Evolutionary conservation across 2,329 filamentous ascomycete species (phyloP).

Genomic region (Tolypocladium tundrense): DNA sequence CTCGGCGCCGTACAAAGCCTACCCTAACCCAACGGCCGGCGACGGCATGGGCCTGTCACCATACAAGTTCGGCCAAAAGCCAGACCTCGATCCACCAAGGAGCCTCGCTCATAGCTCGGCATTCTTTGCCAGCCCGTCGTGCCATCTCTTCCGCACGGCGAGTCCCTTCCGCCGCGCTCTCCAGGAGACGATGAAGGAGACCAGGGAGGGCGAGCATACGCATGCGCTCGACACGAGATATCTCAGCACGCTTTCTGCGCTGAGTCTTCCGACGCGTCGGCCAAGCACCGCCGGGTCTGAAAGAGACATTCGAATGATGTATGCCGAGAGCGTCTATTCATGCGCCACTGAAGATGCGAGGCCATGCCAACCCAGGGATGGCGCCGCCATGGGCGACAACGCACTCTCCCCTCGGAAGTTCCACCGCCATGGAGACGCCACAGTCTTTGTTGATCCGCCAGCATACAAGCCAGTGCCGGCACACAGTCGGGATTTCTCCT

Average conservation of each 20-base stretch:
- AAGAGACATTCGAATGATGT: conserved; percentile 23
- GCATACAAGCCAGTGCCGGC: conserved; percentile 3
- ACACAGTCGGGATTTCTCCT: conserved; percentile 26
- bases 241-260: conserved; percentile 27
- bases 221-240: conserved; percentile 23
- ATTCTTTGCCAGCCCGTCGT: conserved; percentile 41
- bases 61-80: neutral
- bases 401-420: too few relatives aligned
- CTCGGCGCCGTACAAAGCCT: conserved; percentile 3
- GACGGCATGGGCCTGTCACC: conserved; percentile 6
- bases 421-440: conserved; percentile 5
- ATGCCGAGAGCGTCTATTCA: conserved; percentile 42
- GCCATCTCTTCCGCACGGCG: conserved; percentile 40
- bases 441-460: conserved; percentile 1
- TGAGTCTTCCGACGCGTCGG: conserved; percentile 28
- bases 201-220: conserved; percentile 14
- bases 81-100: conserved; percentile 11
- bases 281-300: conserved; percentile 29
- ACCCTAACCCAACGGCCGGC: conserved; percentile 5
- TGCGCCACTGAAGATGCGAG: conserved; percentile 13
- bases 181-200: conserved; percentile 32
- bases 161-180: conserved; percentile 47
- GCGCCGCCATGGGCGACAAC: neutral
- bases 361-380: neutral
- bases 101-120: conserved; percentile 31